Percentiles rank a stretch among this genome's conserved stretches.
Evolutionary conservation across 305 asterid species (phyloP).

Genomic region (Rubia tinctorum): DNA sequence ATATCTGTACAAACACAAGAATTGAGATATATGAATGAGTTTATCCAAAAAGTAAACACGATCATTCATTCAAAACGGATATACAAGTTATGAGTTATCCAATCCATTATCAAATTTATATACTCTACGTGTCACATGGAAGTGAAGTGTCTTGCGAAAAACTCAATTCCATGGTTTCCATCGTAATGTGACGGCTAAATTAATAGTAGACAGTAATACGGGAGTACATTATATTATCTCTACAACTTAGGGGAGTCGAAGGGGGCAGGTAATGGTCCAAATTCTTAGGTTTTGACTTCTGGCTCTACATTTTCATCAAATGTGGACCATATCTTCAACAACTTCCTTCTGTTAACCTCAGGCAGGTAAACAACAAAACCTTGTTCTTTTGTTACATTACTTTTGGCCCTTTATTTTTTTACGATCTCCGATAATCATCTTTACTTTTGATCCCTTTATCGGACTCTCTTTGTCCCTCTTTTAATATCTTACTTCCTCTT

Average conservation of each 20-base stretch:
- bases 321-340: conserved; percentile 14
- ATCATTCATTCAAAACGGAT: too few relatives aligned
- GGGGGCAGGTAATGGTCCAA: conserved; percentile 34
- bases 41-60: too few relatives aligned
- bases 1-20: too few relatives aligned
- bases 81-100: too few relatives aligned
- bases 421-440: too few relatives aligned
- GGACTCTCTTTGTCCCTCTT: too few relatives aligned
- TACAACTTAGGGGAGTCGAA: neutral
- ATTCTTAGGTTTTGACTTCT: conserved; percentile 35
- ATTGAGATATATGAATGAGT: too few relatives aligned
- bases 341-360: conserved; percentile 15
- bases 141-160: conserved; percentile 19
- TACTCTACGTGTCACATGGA: conserved; percentile 23
- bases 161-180: neutral
- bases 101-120: neutral
- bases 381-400: too few relatives aligned
- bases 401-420: too few relatives aligned
- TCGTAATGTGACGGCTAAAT: conserved; percentile 6
- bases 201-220: neutral
- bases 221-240: neutral
- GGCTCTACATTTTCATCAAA: conserved; percentile 13
- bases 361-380: neutral
- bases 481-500: too few relatives aligned
- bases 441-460: too few relatives aligned